Evolutionary conservation across 2,329 filamentous ascomycete species (phyloP).

Genomic region (Drechslerella dactyloides): DNA sequence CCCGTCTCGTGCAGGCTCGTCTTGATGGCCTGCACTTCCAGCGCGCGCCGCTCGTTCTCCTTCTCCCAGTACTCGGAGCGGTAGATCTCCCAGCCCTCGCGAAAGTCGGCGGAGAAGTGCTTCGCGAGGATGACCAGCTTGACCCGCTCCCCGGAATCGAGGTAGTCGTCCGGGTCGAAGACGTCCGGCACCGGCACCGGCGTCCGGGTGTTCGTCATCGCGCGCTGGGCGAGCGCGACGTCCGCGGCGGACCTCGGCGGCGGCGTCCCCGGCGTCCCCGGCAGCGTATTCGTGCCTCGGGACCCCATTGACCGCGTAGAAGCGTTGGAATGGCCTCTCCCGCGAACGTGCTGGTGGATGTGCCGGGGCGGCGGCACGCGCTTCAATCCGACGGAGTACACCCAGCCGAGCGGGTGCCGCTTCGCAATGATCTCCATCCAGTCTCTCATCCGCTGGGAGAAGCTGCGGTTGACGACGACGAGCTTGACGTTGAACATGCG

Average conservation of each 20-base stretch:
- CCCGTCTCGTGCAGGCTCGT: slow-evolving; percentile 42
- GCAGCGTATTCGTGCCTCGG: slow-evolving; percentile 6
- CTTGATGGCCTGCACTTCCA: slow-evolving; percentile 40
- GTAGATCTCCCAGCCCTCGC: slow-evolving; percentile 97
- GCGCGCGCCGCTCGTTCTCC: slow-evolving; percentile 84
- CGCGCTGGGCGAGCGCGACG: slow-evolving; percentile 28
- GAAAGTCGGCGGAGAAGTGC: slow-evolving; percentile 90
- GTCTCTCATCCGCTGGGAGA: slow-evolving; percentile 33
- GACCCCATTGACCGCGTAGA: slow-evolving; percentile 10
- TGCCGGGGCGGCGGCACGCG: slow-evolving; percentile 28
- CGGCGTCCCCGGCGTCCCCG: slow-evolving; percentile 29
- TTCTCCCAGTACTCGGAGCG: slow-evolving; percentile 94
- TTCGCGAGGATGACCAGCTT: slow-evolving; percentile 90
- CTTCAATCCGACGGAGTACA: slow-evolving; percentile 39
- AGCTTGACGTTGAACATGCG: slow-evolving; percentile 95
- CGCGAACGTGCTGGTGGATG: slow-evolving; percentile 11
- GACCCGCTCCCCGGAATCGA: slow-evolving; percentile 88
- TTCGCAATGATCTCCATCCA: slow-evolving; percentile 44
- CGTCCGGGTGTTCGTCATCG: slow-evolving; percentile 17
- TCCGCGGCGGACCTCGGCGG: slow-evolving; percentile 40
- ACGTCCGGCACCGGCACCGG: slow-evolving; percentile 10
- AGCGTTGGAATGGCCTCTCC: slow-evolving; percentile 30
- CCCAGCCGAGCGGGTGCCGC: slow-evolving; percentile 42
- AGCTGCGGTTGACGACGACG: slow-evolving; percentile 69
- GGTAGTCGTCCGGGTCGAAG: slow-evolving; percentile 73